Percentiles rank a stretch among this genome's conserved stretches.
phyloP scores from a whole-genome alignment of 352 stramenopile genomes.

The Elongisporangium senticosum region DNA sequence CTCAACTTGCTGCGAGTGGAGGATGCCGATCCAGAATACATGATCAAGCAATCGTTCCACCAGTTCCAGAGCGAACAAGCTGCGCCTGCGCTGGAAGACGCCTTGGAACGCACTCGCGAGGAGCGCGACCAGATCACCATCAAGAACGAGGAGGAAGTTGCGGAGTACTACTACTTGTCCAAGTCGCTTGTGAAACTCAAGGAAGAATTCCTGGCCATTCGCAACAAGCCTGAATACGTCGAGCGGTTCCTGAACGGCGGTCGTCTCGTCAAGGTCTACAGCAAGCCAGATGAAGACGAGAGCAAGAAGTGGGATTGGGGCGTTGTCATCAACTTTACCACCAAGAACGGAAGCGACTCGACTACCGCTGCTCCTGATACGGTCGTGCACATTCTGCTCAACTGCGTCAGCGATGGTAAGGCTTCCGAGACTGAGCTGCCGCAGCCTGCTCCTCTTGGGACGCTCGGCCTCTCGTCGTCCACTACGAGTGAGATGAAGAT shows the following conservation, averaged over 20 bases:
- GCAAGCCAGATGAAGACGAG: slow-evolving; percentile 39
- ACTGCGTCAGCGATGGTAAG: slow-evolving; percentile 38
- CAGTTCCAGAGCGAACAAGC: slow-evolving; percentile 89
- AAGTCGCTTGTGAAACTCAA: slow-evolving; percentile 90
- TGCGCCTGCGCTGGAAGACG: slow-evolving; percentile 69
- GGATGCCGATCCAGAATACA: slow-evolving; percentile 94
- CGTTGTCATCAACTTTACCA: slow-evolving; percentile 84
- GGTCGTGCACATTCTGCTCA: slow-evolving; percentile 75
- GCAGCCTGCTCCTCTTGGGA: slow-evolving; percentile 44
- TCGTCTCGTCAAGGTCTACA: slow-evolving; percentile 86
- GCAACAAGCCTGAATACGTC: slow-evolving; percentile 90
- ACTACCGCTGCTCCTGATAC: slow-evolving; percentile 58
- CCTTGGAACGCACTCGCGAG: slow-evolving; percentile 70
- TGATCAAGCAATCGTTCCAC: slow-evolving; percentile 98
- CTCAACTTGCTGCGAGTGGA: slow-evolving; percentile 99
- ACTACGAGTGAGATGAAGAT: slow-evolving; percentile 79
- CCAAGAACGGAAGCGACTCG: slow-evolving; percentile 64
- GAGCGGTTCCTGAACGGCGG: slow-evolving; percentile 93
- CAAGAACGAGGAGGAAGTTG: slow-evolving; percentile 86
- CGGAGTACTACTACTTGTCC: slow-evolving; percentile 88
- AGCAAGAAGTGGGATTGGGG: slow-evolving; percentile 76
- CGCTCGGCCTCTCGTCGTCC: slow-evolving; percentile 46
- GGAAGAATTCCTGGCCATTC: slow-evolving; percentile 89
- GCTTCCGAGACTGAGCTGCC: slow-evolving; percentile 37
- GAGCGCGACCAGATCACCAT: slow-evolving; percentile 87